Conservation (phyloP, 495 filamentous ascomycete species). For the Aspergillus ellipticus region DNA sequence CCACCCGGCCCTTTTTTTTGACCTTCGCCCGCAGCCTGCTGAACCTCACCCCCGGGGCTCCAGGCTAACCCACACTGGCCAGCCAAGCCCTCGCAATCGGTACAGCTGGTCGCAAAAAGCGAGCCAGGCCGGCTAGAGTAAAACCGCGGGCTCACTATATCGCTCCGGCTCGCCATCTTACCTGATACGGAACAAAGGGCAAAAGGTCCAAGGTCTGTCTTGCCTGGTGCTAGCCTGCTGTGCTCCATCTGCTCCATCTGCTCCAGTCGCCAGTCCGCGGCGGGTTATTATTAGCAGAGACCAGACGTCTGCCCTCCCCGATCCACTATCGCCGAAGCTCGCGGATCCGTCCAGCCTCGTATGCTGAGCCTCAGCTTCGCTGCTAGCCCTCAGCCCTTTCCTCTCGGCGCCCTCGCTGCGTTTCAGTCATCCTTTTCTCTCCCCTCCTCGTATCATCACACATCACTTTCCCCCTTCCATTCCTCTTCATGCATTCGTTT, state of each 20-base stretch:
- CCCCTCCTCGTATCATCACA: not conserved
- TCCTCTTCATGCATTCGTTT: not conserved
- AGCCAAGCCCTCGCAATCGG: no score
- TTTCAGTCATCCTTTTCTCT: not conserved
- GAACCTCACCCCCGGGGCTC: no score
- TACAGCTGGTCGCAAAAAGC: no score
- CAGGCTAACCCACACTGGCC: no score
- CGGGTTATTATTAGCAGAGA: constrained; percentile 7
- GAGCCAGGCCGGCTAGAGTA: not conserved
- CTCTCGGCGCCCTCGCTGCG: not conserved
- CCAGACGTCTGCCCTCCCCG: constrained; percentile 1
- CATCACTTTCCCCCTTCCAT: not conserved
- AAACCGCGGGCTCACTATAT: not conserved
- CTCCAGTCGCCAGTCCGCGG: not conserved
- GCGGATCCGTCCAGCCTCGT: constrained; percentile 1
- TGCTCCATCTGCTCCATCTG: not conserved
- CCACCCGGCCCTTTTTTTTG: no score
- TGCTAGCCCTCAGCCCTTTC: not conserved
- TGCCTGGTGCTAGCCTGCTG: no score
- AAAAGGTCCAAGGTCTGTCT: no score
- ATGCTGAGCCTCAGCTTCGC: constrained; percentile 4
- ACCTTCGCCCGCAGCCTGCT: no score
- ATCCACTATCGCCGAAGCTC: constrained; percentile 2
- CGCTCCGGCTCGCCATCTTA: not conserved
- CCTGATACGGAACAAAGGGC: not conserved